Base-by-base conservation (phyloP, 345 rosid species). In the Cochlearia excelsa region DNA sequence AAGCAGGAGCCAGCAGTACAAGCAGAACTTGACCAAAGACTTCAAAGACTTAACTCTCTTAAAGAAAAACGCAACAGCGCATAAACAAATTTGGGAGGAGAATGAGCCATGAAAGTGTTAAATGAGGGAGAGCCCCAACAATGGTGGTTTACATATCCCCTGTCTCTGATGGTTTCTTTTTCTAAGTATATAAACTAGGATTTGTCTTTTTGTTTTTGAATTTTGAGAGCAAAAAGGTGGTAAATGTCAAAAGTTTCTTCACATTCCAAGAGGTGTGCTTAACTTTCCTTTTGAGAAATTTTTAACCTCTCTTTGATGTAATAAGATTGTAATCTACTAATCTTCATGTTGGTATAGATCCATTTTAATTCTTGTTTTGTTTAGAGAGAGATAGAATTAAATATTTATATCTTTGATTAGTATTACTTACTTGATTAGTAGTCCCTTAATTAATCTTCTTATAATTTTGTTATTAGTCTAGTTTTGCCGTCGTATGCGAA, bases 1-100 rank as follows among this genome's bases (percentile, higher is more conserved):
- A 94, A 84, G 75, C 99, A 90, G 71, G 97, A 94, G 72, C 85
- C 96, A 1, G 97, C 96, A 9, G 99, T 94, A 39, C 78, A 85
- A 95, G 97, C 96, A 39, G 99, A 94, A 77, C 90, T 94, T 23
- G 96, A 87, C 71, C 87, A 84, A 79, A 80, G 99, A 80, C 67
- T 86, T 56, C 76, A 93, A 77, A 72, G 96, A 68, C 79, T 94
- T 54, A 86, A 90, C 79, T 80, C 97, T 16, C 61, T 80, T 28
- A 84, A 77, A 67, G 61, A 68, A 76, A 84, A 63, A 52, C 86
- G 68, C 1, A 69, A 69, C 46, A 61, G 33, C 52, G 48, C 73
- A 33, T 66, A 11, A 65, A 29, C 9, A 57, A 41, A 30, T 46
- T 33, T 37, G 37, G 67, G 30, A 28, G 51, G 52, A 37, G 46